Base-by-base conservation (phyloP, 768 basidiomycete genomes). In the Pseudohyphozyma bogoriensis region DNA sequence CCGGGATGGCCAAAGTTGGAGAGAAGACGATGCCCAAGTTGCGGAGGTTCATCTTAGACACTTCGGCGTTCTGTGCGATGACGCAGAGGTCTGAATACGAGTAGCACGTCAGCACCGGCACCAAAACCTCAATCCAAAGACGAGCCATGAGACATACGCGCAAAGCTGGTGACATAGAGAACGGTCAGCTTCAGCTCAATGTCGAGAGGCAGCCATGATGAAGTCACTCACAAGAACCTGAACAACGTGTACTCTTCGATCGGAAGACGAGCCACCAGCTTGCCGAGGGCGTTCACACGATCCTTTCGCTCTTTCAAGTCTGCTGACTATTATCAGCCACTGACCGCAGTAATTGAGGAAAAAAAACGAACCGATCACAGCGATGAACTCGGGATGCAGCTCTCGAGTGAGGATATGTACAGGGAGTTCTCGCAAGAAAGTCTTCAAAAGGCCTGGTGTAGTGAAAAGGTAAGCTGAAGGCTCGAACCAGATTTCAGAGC, bases 21-120 rank as follows among this genome's bases (percentile, higher is more conserved):
- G 90, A 92, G 76, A 97, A 96, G 28, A 97, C 93, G 62, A 99
- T 97, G 22, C 93, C 92, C 31, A 99, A 89, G 72, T 99, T 99
- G 49, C 93, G 84, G 82, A 97, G 85, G 44, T 87, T 92, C 95
- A 99, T 99, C 78, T 92, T 97, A 82, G 95, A 95, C 60, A 86
- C 76, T 45, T 79, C 69, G 22, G 90, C 82, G 72, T 97, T 91
- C 74, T 89, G 85, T 47, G 97, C 90, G 68, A 99, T 87, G 46
- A 91, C 79, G 67, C 96, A 95, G 62, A 99, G 79, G 74, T 99
- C 93, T 29, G 92, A 49, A 22, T 59, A 59, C 7, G 13, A 44
- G 12, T 3, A 36, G 22, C 33, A n/a, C 33, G 33, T 24, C 20
- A 31, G 54, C 54, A 55, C 46, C 10, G 8, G 22, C 16, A 9